These are phyloP conservation scores for Dendrobium officinale DNA, from an alignment of 106 monocot species.

Conservation along the genomic window DNA sequence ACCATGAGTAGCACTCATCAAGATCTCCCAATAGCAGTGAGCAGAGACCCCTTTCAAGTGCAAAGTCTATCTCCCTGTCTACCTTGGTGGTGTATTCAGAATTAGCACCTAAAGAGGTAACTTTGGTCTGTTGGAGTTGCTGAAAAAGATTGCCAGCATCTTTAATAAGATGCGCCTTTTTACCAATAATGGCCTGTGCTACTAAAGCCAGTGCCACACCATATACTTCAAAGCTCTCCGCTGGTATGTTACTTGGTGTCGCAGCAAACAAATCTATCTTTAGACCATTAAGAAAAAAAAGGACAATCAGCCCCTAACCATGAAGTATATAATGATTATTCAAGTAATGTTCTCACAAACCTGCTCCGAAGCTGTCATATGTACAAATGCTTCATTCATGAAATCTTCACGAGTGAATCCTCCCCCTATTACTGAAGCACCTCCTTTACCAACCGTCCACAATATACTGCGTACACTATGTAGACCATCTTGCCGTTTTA, in stretches of 20 bases:
- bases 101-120: constrained; percentile 18
- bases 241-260: constrained; percentile 72
- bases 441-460: constrained; percentile 81
- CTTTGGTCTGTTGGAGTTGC: constrained; percentile 70
- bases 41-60: constrained; percentile 82
- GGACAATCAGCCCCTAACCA: neutral
- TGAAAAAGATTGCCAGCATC: constrained; percentile 62
- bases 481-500: constrained; percentile 74
- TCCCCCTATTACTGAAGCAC: constrained; percentile 68
- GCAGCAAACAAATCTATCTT: constrained; percentile 81
- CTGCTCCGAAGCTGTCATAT: constrained; percentile 87
- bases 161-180: constrained; percentile 66
- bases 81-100: constrained; percentile 30
- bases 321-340: neutral
- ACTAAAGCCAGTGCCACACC: constrained; percentile 77
- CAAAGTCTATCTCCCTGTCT: constrained; percentile 39
- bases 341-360: constrained; percentile 19
- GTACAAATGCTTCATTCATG: constrained; percentile 76
- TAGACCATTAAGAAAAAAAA: constrained; percentile 11
- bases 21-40: constrained; percentile 78
- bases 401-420: constrained; percentile 81
- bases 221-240: constrained; percentile 88
- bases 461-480: constrained; percentile 66
- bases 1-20: constrained; percentile 58
- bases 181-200: constrained; percentile 61